Evolutionary conservation across 2,329 filamentous ascomycete genomes (phyloP), one percentile per base, ranked within the genome.

Genomic region (Bipolaris oryzae): DNA sequence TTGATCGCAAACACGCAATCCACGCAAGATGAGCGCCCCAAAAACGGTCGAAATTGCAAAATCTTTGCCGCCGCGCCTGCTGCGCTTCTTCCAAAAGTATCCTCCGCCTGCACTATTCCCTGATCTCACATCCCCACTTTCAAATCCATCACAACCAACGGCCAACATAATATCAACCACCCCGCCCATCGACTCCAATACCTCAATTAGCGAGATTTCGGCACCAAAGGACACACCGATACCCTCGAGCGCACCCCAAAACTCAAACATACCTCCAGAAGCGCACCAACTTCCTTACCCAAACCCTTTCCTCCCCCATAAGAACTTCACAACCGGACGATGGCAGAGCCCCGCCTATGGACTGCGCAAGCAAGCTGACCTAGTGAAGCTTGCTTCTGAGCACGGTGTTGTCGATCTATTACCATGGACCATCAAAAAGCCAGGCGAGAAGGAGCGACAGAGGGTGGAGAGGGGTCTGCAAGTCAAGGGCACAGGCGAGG

Each of bases 401-500:
- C 84, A 93, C 76, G 90, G 90, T 52, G 89, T 96, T 3, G 89
- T 93, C 76, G 88, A 92, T 61, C 80, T 96, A 66, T 78, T 97
- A 58, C 93, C 93, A 0, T 85, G 84, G 66, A 90, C 89, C 10
- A 81, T 81, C 56, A 96, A 96, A 84, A 87, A 87, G 67, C 89
- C 88, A 2, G 89, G 87, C 66, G 84, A 85, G 74, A 87, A 83
- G 76, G 84, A 92, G 71, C 83, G 86, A 70, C 85, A 87, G 75
- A 82, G 91, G 55, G 85, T 92, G 56, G 90, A 96, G 81, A 84
- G 89, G 63, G 94, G 93, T 47, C 75, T 96, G 76, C 84, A 88
- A 61, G 90, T 97, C 56, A 94, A 93, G 85, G 94, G 94, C 69
- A 98, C 94, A 1, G 94, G 95, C 82, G 87, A 92, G 66, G 94